Conservation (phyloP, 1,139 yeast species). For the Eremothecium coryli region DNA sequence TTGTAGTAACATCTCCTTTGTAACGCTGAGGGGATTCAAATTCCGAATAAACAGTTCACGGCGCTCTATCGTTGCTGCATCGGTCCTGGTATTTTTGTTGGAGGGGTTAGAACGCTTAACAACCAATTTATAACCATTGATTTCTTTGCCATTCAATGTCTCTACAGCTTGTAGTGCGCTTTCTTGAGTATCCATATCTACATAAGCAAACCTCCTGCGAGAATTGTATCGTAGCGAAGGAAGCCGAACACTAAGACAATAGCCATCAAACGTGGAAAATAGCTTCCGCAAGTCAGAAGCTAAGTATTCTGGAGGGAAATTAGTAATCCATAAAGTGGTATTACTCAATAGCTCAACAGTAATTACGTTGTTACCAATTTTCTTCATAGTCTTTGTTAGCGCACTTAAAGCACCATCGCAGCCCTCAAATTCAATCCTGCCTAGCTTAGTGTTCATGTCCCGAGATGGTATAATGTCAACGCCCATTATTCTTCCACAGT, state of each 20-base stretch:
- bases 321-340: slow-evolving; percentile 41
- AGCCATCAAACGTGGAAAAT: slow-evolving; percentile 40
- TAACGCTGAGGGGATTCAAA: slow-evolving; percentile 37
- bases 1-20: slow-evolving; percentile 25
- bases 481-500: slow-evolving; percentile 49
- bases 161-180: slow-evolving; percentile 43
- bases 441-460: slow-evolving; percentile 27
- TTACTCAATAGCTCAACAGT: slow-evolving; percentile 32
- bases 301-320: slow-evolving; percentile 54
- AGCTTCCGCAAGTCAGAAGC: slow-evolving; percentile 35
- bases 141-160: slow-evolving; percentile 35
- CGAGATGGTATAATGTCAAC: slow-evolving; percentile 29
- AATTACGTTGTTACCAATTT: slow-evolving; percentile 37
- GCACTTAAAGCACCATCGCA: slow-evolving; percentile 50
- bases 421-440: slow-evolving; percentile 47
- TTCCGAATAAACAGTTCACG: slow-evolving; percentile 48
- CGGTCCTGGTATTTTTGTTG: slow-evolving; percentile 33
- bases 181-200: slow-evolving; percentile 44
- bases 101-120: slow-evolving; percentile 54
- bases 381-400: slow-evolving; percentile 48
- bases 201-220: slow-evolving; percentile 65
- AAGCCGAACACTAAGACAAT: slow-evolving; percentile 45
- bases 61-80: slow-evolving; percentile 39
- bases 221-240: slow-evolving; percentile 55
- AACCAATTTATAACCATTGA: slow-evolving; percentile 34